These are phyloP conservation scores for Neoboletus magnificus DNA, from an alignment of 768 basidiomycete genomes.

Conservation along the genomic window DNA sequence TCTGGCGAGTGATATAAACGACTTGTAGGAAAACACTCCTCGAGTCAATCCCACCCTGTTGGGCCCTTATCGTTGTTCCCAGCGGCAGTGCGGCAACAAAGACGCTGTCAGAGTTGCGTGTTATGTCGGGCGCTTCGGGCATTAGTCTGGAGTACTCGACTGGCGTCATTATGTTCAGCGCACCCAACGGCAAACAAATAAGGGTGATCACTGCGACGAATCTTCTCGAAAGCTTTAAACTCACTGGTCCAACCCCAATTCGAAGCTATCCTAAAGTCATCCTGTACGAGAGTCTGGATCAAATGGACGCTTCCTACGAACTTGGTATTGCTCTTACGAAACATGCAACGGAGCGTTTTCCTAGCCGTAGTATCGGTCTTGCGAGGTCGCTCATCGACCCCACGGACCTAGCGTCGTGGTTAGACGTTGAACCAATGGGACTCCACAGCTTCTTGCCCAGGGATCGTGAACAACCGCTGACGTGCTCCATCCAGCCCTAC, in stretches of 20 bases:
- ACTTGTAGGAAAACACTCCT: slow-evolving; percentile 52
- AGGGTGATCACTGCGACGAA: slow-evolving; percentile 54
- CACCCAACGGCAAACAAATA: slow-evolving; percentile 43
- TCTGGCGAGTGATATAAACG: slow-evolving; percentile 11
- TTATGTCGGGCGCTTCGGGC: slow-evolving; percentile 34
- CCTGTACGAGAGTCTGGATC: slow-evolving; percentile 82
- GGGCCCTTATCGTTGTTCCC: slow-evolving; percentile 64
- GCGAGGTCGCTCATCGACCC: slow-evolving; percentile 79
- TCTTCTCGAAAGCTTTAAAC: slow-evolving; percentile 44
- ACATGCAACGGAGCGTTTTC: slow-evolving; percentile 55
- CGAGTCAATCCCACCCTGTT: slow-evolving; percentile 41
- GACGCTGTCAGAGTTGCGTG: slow-evolving; percentile 50
- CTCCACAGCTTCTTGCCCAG: slow-evolving; percentile 77
- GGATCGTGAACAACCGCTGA: slow-evolving; percentile 79
- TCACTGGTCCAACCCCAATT: slow-evolving; percentile 24
- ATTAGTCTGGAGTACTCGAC: slow-evolving; percentile 38
- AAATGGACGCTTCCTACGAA: slow-evolving; percentile 79
- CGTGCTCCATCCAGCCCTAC: slow-evolving; percentile 69
- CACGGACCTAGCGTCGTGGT: slow-evolving; percentile 77
- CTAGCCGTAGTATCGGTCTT: slow-evolving; percentile 74
- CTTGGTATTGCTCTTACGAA: slow-evolving; percentile 72
- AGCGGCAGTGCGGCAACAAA: slow-evolving; percentile 55
- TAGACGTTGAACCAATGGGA: slow-evolving; percentile 60
- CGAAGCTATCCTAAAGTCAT: slow-evolving; percentile 55
- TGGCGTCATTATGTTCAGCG: slow-evolving; percentile 31